A percentile compares a stretch with the other conserved stretches of the same genome.
Evolutionary conservation across 2,329 filamentous ascomycete species (phyloP).

Genomic region (Xylariales sp.): DNA sequence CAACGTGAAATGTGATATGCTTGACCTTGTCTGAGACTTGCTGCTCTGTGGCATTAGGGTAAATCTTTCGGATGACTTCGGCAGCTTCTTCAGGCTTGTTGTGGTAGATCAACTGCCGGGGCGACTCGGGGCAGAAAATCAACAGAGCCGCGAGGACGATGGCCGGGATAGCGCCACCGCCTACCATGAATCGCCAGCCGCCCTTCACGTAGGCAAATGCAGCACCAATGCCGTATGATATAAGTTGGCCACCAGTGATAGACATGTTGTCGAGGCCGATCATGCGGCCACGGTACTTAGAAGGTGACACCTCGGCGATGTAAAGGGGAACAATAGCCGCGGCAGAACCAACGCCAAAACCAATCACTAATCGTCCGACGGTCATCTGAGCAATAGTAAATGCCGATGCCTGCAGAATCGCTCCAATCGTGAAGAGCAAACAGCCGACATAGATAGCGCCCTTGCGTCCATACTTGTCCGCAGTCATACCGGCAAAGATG

Average conservation of each 20-base stretch:
- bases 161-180: constrained; percentile 59
- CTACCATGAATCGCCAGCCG: constrained; percentile 65
- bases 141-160: constrained; percentile 58
- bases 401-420: constrained; percentile 51
- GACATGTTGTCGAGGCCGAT: constrained; percentile 61
- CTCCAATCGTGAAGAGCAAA: constrained; percentile 54
- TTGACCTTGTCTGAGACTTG: constrained; percentile 59
- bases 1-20: constrained; percentile 54
- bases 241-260: constrained; percentile 56
- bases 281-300: constrained; percentile 61
- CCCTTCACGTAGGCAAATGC: constrained; percentile 54
- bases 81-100: constrained; percentile 55
- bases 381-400: constrained; percentile 57
- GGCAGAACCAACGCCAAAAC: constrained; percentile 61
- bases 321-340: constrained; percentile 59
- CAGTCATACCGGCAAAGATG: constrained; percentile 45
- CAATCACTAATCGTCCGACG: constrained; percentile 59
- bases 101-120: constrained; percentile 60
- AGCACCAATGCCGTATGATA: constrained; percentile 56
- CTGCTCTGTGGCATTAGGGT: constrained; percentile 54
- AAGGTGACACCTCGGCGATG: constrained; percentile 62
- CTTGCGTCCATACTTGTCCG: constrained; percentile 40
- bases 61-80: constrained; percentile 54
- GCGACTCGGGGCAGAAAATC: constrained; percentile 60
- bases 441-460: constrained; percentile 55